Conservation (phyloP, 441 rosid species). For the Kokia cookei region DNA sequence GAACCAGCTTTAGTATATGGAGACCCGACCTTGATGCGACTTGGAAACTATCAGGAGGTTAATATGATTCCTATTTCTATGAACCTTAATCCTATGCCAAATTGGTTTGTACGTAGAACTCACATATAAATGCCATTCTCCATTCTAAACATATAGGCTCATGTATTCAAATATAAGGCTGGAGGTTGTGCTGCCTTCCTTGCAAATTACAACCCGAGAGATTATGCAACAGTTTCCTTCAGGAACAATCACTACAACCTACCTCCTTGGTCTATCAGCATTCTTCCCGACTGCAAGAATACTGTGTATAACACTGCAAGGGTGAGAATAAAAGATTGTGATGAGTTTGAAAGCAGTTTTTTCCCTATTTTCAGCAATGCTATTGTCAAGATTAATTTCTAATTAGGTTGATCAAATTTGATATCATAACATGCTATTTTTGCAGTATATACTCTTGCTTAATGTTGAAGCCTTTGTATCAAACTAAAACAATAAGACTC, state of each 20-base stretch:
- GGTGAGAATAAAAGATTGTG: constrained; percentile 38
- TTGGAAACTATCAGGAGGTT: constrained; percentile 93
- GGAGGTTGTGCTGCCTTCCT: constrained; percentile 97
- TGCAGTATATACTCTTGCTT: background rate
- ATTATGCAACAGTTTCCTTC: constrained; percentile 69
- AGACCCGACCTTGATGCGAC: constrained; percentile 49
- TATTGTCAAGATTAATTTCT: background rate
- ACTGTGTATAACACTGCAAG: constrained; percentile 95
- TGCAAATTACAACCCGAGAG: constrained; percentile 61
- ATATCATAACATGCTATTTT: background rate
- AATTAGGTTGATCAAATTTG: background rate
- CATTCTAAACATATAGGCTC: constrained; percentile 56
- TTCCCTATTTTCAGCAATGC: background rate
- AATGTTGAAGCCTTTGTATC: too few species aligned
- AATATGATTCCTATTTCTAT: background rate
- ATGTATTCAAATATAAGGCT: constrained; percentile 60
- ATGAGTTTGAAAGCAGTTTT: background rate
- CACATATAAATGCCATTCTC: background rate
- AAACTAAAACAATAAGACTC: too few species aligned
- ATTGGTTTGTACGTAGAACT: background rate
- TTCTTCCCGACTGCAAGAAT: constrained; percentile 98
- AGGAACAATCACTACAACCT: constrained; percentile 73
- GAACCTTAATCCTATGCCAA: background rate
- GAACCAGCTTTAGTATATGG: constrained; percentile 87
- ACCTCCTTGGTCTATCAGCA: constrained; percentile 99